Evolutionary conservation across 1,284 basidiomycete genomes (phyloP).

Genomic region (Puccinia coronata): DNA sequence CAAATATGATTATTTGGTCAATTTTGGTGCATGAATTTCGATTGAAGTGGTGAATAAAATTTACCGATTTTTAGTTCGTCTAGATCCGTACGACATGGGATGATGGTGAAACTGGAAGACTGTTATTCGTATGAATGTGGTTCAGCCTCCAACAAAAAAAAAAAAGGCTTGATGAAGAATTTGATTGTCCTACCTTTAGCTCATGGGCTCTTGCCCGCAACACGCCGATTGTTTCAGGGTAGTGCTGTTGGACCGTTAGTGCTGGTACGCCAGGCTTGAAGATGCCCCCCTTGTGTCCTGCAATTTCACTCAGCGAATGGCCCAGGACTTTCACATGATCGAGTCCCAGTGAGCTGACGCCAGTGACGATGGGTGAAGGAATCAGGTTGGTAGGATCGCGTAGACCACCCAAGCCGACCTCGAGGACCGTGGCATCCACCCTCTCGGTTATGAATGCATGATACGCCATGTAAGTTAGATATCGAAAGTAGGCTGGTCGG

Average conservation of each 20-base stretch:
- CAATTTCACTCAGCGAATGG: conserved; percentile 84
- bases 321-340: conserved; percentile 92
- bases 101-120: conserved; percentile 35
- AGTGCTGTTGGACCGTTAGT: conserved; percentile 30
- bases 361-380: conserved; percentile 82
- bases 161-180: no score
- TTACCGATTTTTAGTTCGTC: conserved; percentile 18
- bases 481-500: conserved; percentile 92
- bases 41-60: background rate
- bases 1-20: background rate
- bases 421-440: conserved; percentile 80
- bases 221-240: conserved; percentile 29
- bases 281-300: conserved; percentile 94
- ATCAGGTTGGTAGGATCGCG: conserved; percentile 98
- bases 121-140: background rate
- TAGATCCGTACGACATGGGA: conserved; percentile 27
- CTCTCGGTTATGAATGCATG: conserved; percentile 69
- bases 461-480: conserved; percentile 86
- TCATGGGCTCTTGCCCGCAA: conserved; percentile 34
- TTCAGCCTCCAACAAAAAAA: no score
- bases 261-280: conserved; percentile 66
- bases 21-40: background rate
- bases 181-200: conserved; percentile 12
- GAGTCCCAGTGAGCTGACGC: conserved; percentile 84
- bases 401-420: conserved; percentile 93